Conservation (phyloP, 768 basidiomycete species). For the Boletus reticuloceps region DNA sequence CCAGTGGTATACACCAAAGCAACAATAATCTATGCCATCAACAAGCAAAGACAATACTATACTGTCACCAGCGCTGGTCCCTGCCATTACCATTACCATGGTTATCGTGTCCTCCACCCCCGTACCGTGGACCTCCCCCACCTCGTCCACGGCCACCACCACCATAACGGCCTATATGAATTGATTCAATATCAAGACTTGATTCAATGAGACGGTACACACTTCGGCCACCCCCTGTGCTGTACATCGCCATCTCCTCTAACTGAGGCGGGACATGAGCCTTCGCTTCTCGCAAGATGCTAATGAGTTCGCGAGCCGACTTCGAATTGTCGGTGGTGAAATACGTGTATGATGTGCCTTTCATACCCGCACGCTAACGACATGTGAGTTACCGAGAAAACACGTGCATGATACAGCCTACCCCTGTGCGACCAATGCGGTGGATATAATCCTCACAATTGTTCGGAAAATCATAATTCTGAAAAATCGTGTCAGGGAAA, state of each 20-base stretch:
- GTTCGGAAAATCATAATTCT: conserved; percentile 99
- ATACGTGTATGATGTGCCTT: conserved; percentile 91
- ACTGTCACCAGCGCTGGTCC: conserved; percentile 23
- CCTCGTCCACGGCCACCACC: conserved; percentile 32
- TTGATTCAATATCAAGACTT: not conserved
- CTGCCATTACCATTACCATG: conserved; percentile 22
- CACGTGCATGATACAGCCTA: conserved; percentile 33
- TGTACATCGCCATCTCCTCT: conserved; percentile 89
- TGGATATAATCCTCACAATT: conserved; percentile 99
- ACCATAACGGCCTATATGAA: conserved; percentile 56
- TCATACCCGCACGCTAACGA: conserved; percentile 81
- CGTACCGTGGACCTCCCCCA: conserved; percentile 19
- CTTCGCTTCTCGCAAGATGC: conserved; percentile 85
- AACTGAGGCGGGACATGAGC: conserved; percentile 83
- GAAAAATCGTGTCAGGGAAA: conserved; percentile 5
- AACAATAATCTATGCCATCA: conserved; percentile 19
- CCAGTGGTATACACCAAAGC: conserved; percentile 24
- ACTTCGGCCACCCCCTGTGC: conserved; percentile 78
- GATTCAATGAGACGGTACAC: conserved; percentile 20
- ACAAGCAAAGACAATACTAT: conserved; percentile 1
- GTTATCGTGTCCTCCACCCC: conserved; percentile 24
- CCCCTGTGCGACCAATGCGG: conserved; percentile 97
- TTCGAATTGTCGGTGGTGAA: conserved; percentile 97
- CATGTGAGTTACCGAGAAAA: conserved; percentile 14
- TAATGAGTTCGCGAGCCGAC: conserved; percentile 86